phyloP scores from a whole-genome alignment of 345 rosid species.

The Eucalyptus paniculata region DNA sequence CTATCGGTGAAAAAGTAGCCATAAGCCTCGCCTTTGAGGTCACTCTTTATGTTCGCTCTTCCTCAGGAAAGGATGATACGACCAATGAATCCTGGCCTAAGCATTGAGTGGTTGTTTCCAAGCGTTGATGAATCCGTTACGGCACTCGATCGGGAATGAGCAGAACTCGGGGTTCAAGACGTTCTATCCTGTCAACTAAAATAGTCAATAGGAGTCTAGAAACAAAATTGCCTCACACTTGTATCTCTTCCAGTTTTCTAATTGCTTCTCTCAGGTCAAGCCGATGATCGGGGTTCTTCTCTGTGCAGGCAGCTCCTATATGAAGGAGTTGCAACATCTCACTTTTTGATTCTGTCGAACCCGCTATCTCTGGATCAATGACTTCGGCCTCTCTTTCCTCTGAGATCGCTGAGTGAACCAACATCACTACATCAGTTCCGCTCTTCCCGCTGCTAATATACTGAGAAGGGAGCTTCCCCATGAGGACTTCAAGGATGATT shows the following conservation, averaged over 20 bases:
- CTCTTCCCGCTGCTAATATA: constrained; percentile 27
- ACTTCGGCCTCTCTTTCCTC: constrained; percentile 37
- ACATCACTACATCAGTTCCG: constrained; percentile 46
- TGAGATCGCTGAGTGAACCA: constrained; percentile 28
- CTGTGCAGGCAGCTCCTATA: constrained; percentile 47
- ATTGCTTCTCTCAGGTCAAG: constrained; percentile 43
- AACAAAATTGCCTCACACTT: not conserved
- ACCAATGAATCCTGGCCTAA: not conserved
- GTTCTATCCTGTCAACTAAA: not conserved
- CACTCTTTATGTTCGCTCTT: not conserved
- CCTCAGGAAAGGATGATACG: not conserved
- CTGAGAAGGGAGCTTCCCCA: constrained; percentile 56
- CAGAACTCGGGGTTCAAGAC: not conserved
- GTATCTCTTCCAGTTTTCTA: constrained; percentile 24
- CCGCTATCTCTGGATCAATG: constrained; percentile 52
- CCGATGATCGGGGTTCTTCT: constrained; percentile 28
- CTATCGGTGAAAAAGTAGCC: not conserved
- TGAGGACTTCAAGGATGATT: constrained; percentile 57
- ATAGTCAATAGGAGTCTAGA: not conserved
- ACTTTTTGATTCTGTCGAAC: not conserved
- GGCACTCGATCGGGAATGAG: not conserved
- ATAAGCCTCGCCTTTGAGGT: not conserved
- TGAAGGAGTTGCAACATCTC: constrained; percentile 40
- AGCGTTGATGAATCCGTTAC: not conserved
- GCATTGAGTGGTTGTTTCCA: not conserved